These are phyloP conservation scores for Dalbergia oliveri DNA, from an alignment of 306 rosid species.

Conservation along the genomic window DNA sequence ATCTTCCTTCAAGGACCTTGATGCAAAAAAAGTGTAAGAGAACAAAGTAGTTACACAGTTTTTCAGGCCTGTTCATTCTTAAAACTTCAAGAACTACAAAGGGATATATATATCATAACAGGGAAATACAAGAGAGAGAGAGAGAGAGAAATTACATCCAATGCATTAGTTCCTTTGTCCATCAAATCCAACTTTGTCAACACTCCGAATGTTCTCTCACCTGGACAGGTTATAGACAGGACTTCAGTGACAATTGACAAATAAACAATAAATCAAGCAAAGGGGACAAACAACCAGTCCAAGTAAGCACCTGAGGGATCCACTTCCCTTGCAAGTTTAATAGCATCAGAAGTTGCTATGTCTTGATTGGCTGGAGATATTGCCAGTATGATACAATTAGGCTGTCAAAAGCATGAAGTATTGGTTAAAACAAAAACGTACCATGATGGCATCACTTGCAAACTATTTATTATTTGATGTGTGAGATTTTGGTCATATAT, in stretches of 20 bases:
- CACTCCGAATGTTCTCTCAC: slow-evolving; percentile 92
- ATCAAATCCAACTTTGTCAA: slow-evolving; percentile 92
- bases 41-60: slow-evolving; percentile 2
- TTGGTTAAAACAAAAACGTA: slow-evolving; percentile 31
- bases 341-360: slow-evolving; percentile 97
- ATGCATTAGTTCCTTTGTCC: slow-evolving; percentile 96
- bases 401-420: slow-evolving; percentile 60
- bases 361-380: slow-evolving; percentile 96
- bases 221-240: slow-evolving; percentile 56
- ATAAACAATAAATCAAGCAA: background rate
- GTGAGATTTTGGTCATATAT: too few relatives aligned
- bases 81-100: slow-evolving; percentile 13
- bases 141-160: slow-evolving; percentile 63
- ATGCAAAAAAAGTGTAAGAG: slow-evolving; percentile 27
- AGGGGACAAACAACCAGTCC: slow-evolving; percentile 4
- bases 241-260: slow-evolving; percentile 28
- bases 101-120: slow-evolving; percentile 1
- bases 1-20: slow-evolving; percentile 95
- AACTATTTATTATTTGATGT: background rate
- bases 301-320: slow-evolving; percentile 73
- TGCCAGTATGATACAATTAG: slow-evolving; percentile 85
- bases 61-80: background rate
- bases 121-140: slow-evolving; percentile 8
- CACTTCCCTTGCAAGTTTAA: slow-evolving; percentile 88
- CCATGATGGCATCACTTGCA: background rate